phyloP scores from a whole-genome alignment of 805 yeast genomes.

The Teunomyces lycoperdinae region DNA sequence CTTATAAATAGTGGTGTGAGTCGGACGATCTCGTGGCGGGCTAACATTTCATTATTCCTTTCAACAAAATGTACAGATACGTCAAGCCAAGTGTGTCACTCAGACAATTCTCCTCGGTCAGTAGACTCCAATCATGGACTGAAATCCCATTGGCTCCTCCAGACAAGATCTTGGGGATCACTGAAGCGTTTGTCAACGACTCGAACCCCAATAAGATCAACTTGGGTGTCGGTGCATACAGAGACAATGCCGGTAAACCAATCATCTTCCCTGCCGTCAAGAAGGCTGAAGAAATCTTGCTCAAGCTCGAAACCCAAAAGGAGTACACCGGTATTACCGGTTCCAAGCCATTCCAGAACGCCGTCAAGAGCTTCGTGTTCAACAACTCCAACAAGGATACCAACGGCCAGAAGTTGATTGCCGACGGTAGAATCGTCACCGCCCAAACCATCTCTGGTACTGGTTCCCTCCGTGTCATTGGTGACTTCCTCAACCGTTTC shows the following conservation, averaged over 20 bases:
- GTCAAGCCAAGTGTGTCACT: conserved; percentile 6
- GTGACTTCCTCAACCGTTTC: conserved; percentile 68
- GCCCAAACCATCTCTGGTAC: conserved; percentile 94
- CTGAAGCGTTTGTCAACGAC: conserved; percentile 72
- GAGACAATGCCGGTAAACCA: conserved; percentile 85
- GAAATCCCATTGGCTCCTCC: conserved; percentile 62
- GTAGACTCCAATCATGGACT: conserved; percentile 10
- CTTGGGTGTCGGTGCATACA: conserved; percentile 89
- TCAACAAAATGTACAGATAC: conserved; percentile 5
- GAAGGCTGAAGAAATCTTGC: conserved; percentile 56
- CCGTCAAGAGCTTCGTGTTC: conserved; percentile 70
- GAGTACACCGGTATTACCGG: conserved; percentile 90
- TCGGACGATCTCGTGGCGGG: not conserved
- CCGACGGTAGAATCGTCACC: conserved; percentile 67
- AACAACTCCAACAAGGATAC: conserved; percentile 53
- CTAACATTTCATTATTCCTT: not conserved
- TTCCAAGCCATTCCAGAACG: conserved; percentile 58
- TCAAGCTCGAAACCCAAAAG: conserved; percentile 57
- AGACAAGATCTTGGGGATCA: conserved; percentile 80
- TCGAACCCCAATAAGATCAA: conserved; percentile 53
- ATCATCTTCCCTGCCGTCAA: conserved; percentile 79
- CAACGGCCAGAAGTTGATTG: conserved; percentile 53
- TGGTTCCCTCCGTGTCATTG: conserved; percentile 86
- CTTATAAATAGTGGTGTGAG: conserved; percentile 4
- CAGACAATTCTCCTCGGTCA: conserved; percentile 8